phyloP scores from a whole-genome alignment of 306 rosid genomes.

The Dalbergia cultrata region DNA sequence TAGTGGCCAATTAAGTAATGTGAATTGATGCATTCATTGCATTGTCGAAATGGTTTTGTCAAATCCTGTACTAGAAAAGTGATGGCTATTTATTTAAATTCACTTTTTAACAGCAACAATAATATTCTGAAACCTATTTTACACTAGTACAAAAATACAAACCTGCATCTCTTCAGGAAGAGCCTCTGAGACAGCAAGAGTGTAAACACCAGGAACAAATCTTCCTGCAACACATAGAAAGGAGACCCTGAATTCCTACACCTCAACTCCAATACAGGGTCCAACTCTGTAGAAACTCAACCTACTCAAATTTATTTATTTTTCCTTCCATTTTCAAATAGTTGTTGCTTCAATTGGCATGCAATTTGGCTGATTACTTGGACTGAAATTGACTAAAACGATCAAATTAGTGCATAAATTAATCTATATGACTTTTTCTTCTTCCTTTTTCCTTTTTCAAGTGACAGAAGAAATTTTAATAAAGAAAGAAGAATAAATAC shows the following conservation, averaged over 20 bases:
- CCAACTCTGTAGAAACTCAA: constrained; percentile 13
- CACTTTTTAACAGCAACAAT: constrained; percentile 8
- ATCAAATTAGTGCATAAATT: background rate
- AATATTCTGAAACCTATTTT: constrained; percentile 10
- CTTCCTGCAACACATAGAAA: constrained; percentile 63
- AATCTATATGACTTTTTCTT: background rate
- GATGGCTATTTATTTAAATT: constrained; percentile 1
- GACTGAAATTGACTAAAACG: constrained; percentile 12
- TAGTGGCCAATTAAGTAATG: constrained; percentile 18
- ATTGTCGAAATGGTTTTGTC: constrained; percentile 20
- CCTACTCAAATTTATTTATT: background rate
- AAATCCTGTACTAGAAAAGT: constrained; percentile 24
- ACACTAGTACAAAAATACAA: constrained; percentile 30
- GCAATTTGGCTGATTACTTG: background rate
- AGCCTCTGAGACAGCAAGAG: constrained; percentile 98
- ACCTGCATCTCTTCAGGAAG: constrained; percentile 98
- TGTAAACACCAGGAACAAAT: constrained; percentile 88
- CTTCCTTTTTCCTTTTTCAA: background rate
- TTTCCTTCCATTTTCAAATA: background rate
- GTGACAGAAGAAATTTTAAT: background rate
- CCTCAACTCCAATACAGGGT: constrained; percentile 3
- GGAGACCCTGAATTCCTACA: constrained; percentile 26
- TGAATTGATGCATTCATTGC: constrained; percentile 6
- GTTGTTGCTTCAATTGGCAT: constrained; percentile 19
- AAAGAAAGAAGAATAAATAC: background rate